Conservation (phyloP, 2,329 filamentous ascomycete genomes). For the Thermoascus crustaceus region DNA sequence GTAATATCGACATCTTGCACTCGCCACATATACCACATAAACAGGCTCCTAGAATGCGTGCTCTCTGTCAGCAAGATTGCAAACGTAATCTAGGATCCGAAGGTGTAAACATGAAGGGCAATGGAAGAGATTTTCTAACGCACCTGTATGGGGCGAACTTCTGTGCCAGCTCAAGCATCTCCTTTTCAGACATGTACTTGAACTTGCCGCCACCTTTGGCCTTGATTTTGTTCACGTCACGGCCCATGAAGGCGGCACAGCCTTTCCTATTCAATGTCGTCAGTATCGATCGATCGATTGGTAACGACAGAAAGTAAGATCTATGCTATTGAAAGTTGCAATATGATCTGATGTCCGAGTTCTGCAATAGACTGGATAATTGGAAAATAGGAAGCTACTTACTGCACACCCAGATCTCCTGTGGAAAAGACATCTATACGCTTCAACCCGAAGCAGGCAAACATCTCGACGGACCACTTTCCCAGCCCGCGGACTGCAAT, state of each 20-base stretch:
- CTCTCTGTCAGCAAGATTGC: constrained; percentile 14
- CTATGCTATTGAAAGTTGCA: too few species aligned
- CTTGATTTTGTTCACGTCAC: constrained; percentile 77
- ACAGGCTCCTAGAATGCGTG: constrained; percentile 57
- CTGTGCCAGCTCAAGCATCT: constrained; percentile 77
- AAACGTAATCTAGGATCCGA: too few species aligned
- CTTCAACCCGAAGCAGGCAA: constrained; percentile 91
- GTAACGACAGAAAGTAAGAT: background rate
- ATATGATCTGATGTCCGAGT: too few species aligned
- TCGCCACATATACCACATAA: constrained; percentile 99
- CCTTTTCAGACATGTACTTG: constrained; percentile 94
- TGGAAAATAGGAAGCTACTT: constrained; percentile 22
- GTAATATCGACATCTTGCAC: constrained; percentile 69
- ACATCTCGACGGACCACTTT: constrained; percentile 94
- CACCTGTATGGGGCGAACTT: constrained; percentile 74
- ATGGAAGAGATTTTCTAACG: constrained; percentile 14
- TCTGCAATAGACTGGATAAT: too few species aligned
- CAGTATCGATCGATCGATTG: background rate
- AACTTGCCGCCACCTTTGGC: constrained; percentile 74
- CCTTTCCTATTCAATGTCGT: constrained; percentile 50
- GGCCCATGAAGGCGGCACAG: constrained; percentile 79
- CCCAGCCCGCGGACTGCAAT: constrained; percentile 82
- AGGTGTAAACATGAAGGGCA: background rate
- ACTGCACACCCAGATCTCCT: constrained; percentile 87
- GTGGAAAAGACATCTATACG: constrained; percentile 87